These are phyloP conservation scores for Fistulina hepatica DNA, from an alignment of 1,284 basidiomycete genomes.

Conservation along the genomic window DNA sequence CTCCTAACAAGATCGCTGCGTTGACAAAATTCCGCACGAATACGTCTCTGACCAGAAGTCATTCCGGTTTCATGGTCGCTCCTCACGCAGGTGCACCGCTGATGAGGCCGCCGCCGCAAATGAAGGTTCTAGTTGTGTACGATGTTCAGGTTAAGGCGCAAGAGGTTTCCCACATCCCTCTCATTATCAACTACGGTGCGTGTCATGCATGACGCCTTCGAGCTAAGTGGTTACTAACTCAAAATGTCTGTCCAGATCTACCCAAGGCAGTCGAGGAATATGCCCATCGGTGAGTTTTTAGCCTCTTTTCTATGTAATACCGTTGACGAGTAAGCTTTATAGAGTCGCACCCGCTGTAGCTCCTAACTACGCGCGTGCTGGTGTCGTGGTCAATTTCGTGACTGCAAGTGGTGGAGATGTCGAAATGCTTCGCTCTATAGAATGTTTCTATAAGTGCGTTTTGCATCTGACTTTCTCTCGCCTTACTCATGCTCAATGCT, in stretches of 20 bases:
- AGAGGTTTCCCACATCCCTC: conserved; percentile 81
- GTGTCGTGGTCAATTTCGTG: conserved; percentile 90
- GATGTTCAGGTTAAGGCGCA: conserved; percentile 84
- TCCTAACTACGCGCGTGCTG: conserved; percentile 69
- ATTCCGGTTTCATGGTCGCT: too few relatives aligned
- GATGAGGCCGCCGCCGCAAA: conserved; percentile 47
- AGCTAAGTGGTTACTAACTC: conserved; percentile 1
- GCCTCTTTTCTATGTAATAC: not conserved
- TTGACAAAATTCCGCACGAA: conserved; percentile 69
- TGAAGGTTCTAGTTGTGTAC: conserved; percentile 80
- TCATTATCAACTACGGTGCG: conserved; percentile 86
- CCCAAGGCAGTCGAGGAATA: conserved; percentile 95
- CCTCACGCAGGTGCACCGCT: too few relatives aligned
- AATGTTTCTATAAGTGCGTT: conserved; percentile 97
- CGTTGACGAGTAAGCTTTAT: conserved; percentile 10
- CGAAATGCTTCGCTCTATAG: conserved; percentile 94
- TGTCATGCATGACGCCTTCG: conserved; percentile 5
- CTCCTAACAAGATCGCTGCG: conserved; percentile 67
- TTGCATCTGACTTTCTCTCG: conserved; percentile 41
- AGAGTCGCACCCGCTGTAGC: conserved; percentile 77
- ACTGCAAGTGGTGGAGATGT: conserved; percentile 95
- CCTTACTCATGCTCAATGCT: conserved; percentile 11
- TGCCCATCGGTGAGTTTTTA: conserved; percentile 61
- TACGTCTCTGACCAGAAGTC: conserved; percentile 34
- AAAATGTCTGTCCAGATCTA: conserved; percentile 47